These are phyloP conservation scores for Cymbidium sinense DNA, from an alignment of 106 monocot species.

Conservation along the genomic window DNA sequence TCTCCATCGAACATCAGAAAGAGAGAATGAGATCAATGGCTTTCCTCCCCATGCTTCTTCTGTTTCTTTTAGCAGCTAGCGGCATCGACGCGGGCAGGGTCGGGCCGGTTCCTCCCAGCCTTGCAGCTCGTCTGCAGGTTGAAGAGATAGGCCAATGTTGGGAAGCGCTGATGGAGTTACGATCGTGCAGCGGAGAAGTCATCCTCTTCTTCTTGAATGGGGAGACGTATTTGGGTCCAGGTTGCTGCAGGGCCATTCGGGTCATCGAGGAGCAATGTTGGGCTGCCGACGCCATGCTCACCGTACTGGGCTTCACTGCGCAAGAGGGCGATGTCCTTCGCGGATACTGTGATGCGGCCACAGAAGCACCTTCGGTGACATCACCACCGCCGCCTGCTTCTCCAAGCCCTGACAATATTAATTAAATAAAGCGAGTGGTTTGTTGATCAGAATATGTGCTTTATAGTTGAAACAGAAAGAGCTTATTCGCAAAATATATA, in stretches of 20 bases:
- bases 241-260: conserved; percentile 58
- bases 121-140: neutral
- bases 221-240: conserved; percentile 57
- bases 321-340: conserved; percentile 58
- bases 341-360: conserved; percentile 52
- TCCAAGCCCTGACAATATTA: neutral
- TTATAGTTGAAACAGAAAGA: no score
- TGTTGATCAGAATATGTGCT: no score
- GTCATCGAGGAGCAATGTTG: conserved; percentile 62
- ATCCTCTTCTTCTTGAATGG: conserved; percentile 93
- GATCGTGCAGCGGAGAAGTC: conserved; percentile 66
- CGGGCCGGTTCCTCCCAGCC: neutral
- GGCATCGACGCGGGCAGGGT: neutral
- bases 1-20: neutral
- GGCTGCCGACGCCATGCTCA: conserved; percentile 52
- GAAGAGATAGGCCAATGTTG: conserved; percentile 26
- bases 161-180: conserved; percentile 55
- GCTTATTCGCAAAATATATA: no score
- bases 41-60: neutral
- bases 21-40: neutral
- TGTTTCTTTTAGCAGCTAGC: neutral
- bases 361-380: no score
- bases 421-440: no score
- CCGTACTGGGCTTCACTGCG: conserved; percentile 53
- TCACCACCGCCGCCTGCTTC: neutral